Conservation (phyloP, 139 green algal genomes). For the Trebouxia sp. region DNA sequence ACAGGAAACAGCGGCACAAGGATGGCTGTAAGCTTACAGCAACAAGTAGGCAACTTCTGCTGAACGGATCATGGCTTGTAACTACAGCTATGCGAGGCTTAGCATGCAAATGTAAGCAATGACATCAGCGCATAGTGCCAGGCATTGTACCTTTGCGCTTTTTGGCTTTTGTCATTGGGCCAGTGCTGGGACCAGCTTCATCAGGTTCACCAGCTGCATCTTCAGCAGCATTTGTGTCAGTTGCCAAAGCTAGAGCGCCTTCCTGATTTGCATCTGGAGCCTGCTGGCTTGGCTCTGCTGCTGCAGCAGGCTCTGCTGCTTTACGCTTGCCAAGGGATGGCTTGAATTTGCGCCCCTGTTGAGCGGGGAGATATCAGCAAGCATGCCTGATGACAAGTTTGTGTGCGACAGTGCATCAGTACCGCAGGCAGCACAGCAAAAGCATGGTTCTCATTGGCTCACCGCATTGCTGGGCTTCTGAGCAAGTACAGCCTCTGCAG, state of each 20-base stretch:
- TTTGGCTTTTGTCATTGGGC: conserved; percentile 16
- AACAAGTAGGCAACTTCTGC: no score
- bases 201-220: background rate
- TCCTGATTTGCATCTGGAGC: background rate
- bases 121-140: no score
- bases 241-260: background rate
- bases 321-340: background rate
- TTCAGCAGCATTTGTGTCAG: background rate
- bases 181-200: background rate
- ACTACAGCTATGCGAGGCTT: background rate
- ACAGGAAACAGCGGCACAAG: background rate
- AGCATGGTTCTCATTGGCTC: no score
- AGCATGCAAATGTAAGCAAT: background rate
- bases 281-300: background rate
- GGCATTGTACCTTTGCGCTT: conserved; percentile 21
- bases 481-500: background rate
- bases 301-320: background rate
- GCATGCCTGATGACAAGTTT: background rate
- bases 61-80: no score
- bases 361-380: background rate
- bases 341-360: background rate
- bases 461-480: no score
- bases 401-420: no score
- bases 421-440: no score
- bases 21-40: no score